phyloP scores from a whole-genome alignment of 805 yeast species.

The Brettanomyces anomalus region DNA sequence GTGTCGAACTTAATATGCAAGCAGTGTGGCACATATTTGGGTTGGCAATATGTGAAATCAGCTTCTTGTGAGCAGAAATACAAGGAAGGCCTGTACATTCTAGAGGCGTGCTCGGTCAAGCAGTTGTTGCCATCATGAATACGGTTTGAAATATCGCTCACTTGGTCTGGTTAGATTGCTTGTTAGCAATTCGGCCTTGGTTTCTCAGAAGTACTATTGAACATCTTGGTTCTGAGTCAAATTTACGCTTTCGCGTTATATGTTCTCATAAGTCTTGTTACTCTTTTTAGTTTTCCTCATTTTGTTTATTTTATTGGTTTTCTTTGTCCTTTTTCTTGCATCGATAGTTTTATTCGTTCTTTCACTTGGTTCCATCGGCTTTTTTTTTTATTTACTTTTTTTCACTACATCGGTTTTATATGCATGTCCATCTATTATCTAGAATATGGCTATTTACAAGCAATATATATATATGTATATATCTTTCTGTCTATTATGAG shows the following conservation, averaged over 20 bases:
- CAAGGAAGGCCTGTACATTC: constrained; percentile 53
- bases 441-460: neutral
- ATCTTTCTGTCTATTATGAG: neutral
- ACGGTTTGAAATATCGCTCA: neutral
- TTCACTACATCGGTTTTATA: neutral
- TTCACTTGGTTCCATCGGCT: too few relatives aligned
- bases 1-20: constrained; percentile 52
- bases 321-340: too few relatives aligned
- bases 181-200: neutral
- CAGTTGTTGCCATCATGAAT: neutral
- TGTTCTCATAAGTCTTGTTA: too few relatives aligned
- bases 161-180: neutral
- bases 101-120: constrained; percentile 28
- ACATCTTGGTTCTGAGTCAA: neutral
- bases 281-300: too few relatives aligned
- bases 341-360: too few relatives aligned
- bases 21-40: constrained; percentile 43
- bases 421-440: constrained; percentile 1
- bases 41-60: constrained; percentile 56
- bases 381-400: neutral
- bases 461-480: neutral
- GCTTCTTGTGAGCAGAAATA: constrained; percentile 37
- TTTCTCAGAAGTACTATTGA: neutral
- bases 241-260: too few relatives aligned
- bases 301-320: too few relatives aligned